Conservation (phyloP, 1,139 yeast genomes). For the Sugiyamaella sp. region DNA sequence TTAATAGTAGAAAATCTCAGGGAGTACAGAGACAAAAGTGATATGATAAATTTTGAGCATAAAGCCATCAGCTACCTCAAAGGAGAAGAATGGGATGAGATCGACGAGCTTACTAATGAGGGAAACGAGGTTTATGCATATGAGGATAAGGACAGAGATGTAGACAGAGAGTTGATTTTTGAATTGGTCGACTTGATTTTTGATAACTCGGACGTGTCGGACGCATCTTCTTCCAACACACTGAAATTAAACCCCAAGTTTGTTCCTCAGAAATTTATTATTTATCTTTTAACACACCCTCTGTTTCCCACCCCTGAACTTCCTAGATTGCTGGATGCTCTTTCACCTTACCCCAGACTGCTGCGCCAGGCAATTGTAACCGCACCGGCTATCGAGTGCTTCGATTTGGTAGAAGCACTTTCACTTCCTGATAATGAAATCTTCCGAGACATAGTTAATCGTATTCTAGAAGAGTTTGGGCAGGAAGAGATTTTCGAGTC, state of each 20-base stretch:
- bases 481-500: conserved; percentile 37
- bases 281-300: conserved; percentile 84
- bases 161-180: conserved; percentile 61
- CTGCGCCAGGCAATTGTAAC: conserved; percentile 81
- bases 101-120: conserved; percentile 22
- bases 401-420: conserved; percentile 64
- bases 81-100: conserved; percentile 33
- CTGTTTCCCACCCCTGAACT: conserved; percentile 68
- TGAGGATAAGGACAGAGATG: conserved; percentile 68
- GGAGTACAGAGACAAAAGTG: conserved; percentile 33
- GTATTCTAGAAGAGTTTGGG: conserved; percentile 63
- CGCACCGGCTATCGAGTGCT: conserved; percentile 67
- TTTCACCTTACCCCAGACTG: conserved; percentile 59
- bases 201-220: conserved; percentile 23
- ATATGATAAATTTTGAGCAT: conserved; percentile 32
- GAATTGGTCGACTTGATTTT: conserved; percentile 53
- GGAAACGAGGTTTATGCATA: conserved; percentile 43
- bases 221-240: conserved; percentile 21
- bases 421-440: conserved; percentile 58
- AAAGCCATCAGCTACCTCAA: conserved; percentile 37
- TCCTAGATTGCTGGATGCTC: conserved; percentile 54
- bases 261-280: conserved; percentile 62
- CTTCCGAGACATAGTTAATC: conserved; percentile 66
- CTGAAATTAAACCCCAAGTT: conserved; percentile 31
- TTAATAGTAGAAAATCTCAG: conserved; percentile 37